Conservation (phyloP, 2,329 filamentous ascomycete species). For the Chaetomium olivaceum region DNA sequence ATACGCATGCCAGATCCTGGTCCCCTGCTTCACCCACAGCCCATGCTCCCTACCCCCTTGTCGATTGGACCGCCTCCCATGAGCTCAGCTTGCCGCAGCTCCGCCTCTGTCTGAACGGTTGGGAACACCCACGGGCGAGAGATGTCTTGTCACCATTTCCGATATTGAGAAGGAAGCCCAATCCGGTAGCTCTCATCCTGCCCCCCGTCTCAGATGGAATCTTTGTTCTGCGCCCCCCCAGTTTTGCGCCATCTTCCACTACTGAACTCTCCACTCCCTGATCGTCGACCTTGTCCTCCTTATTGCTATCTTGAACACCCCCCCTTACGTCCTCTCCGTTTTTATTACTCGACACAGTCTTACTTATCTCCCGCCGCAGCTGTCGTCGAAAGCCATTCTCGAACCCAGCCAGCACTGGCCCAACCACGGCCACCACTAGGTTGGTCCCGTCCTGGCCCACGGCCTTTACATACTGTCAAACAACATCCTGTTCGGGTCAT, state of each 20-base stretch:
- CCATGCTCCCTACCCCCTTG: constrained; percentile 18
- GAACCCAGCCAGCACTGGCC: background rate
- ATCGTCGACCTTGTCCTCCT: background rate
- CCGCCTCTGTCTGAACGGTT: constrained; percentile 23
- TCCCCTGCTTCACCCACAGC: constrained; percentile 19
- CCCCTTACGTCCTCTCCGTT: background rate
- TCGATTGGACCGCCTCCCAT: constrained; percentile 21
- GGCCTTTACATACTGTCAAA: background rate
- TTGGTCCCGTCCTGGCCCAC: background rate
- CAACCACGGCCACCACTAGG: background rate
- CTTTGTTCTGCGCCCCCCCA: constrained; percentile 18
- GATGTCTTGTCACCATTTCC: constrained; percentile 25
- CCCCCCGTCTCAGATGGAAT: constrained; percentile 26
- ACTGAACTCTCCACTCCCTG: background rate
- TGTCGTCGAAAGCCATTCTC: background rate
- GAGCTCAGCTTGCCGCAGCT: constrained; percentile 28
- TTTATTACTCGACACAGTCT: background rate
- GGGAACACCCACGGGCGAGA: constrained; percentile 11
- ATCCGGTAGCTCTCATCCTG: constrained; percentile 14
- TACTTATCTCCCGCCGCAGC: background rate
- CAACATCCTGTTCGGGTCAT: background rate
- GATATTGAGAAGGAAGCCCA: constrained; percentile 33
- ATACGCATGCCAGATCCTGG: constrained; percentile 23
- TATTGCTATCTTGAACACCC: background rate
- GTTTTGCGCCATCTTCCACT: background rate